Evolutionary conservation across 1,284 basidiomycete species (phyloP), one percentile per base, ranked within the genome.

Genomic region (Termitomyces sp.): DNA sequence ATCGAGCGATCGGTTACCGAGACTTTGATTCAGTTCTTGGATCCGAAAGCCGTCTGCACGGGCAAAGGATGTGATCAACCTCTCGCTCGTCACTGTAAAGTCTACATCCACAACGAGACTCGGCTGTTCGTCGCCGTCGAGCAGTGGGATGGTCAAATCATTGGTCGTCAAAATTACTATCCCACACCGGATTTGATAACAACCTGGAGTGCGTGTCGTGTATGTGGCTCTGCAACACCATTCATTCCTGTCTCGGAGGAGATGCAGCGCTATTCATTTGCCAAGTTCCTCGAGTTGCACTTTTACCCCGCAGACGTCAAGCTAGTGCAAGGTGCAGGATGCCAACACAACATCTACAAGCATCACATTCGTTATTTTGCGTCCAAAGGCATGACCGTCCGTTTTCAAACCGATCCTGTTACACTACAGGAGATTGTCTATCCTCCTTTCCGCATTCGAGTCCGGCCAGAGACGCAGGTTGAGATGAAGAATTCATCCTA

Each of bases 301-400:
- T 95, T 95, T 68, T 95, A 96, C 68, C 91, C 92, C 13, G 87
- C 86, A 40, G 83, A 91, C 61, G 86, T 91, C 59, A 83, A 84
- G 63, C 75, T 90, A 24, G 86, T 90, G n/a, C 84, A 85, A 60
- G 88, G 87, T 41, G 85, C 88, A 56, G 84, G 86, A 2, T 99
- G 97, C 66, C 79, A 86, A 49, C 97, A 99, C 70, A 97, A 99
- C 65, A 91, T 95, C 51, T 97, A 94, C 66, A 83, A 88, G 56
- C 87, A 97, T 63, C 94, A 98, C 62, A 85, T 94, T 55, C 86
- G 97, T 39, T 98, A 93, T 70, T 97, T 98, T 69, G 88, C 91
- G 14, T 81, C 78, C 37, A 82, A 81, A 58, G 84, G 86, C 1
- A 86, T 90, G 83, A 93, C 93, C 3, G 83, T 99, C 28, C 87